phyloP scores from a whole-genome alignment of 768 basidiomycete species.

The Podaxis sp. region DNA sequence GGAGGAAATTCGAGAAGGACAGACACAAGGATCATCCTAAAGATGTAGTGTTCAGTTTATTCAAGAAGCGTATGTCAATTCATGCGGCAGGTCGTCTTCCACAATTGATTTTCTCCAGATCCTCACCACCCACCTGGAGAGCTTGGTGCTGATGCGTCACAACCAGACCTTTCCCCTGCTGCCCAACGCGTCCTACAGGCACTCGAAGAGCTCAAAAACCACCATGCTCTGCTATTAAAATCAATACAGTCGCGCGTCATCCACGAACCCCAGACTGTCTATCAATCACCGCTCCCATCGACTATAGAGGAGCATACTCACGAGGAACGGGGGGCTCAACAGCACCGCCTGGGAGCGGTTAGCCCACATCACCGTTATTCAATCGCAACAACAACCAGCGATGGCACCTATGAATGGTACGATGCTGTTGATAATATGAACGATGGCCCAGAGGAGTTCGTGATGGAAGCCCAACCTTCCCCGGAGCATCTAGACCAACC shows the following conservation, averaged over 20 bases:
- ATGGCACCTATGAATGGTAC: constrained; percentile 67
- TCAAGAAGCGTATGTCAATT: constrained; percentile 53
- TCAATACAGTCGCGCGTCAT: constrained; percentile 4
- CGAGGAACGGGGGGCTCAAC: constrained; percentile 20
- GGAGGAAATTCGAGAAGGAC: constrained; percentile 53
- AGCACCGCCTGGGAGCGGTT: background rate
- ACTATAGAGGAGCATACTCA: constrained; percentile 3
- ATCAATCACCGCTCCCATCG: constrained; percentile 18
- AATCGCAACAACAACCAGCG: constrained; percentile 47
- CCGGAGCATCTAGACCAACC: constrained; percentile 39
- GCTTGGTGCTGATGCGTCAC: background rate
- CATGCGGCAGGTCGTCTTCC: background rate
- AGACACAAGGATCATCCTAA: constrained; percentile 40
- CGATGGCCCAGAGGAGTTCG: constrained; percentile 70
- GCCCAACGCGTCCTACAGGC: constrained; percentile 5
- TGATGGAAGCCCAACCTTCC: constrained; percentile 47
- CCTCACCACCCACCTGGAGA: constrained; percentile 18
- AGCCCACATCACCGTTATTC: constrained; percentile 42
- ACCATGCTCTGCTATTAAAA: constrained; percentile 14
- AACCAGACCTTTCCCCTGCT: background rate
- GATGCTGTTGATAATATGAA: constrained; percentile 72
- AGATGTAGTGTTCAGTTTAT: constrained; percentile 51
- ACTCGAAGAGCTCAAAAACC: constrained; percentile 15
- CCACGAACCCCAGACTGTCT: constrained; percentile 6
- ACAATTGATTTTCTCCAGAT: constrained; percentile 11